Conservation (phyloP, 768 basidiomycete species). For the Hypholoma sublateritium region DNA sequence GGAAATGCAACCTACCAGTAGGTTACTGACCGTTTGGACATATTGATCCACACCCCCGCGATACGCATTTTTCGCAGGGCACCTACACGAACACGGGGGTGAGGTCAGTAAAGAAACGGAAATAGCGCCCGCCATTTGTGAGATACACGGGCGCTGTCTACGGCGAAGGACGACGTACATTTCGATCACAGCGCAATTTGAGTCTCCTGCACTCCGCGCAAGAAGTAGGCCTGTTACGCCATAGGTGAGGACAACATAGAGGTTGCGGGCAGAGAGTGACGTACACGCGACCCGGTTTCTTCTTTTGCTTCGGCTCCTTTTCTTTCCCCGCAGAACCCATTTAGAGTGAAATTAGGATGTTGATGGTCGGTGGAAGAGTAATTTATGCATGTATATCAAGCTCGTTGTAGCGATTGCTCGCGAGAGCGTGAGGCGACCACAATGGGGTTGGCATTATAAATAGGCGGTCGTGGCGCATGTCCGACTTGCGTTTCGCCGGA, state of each 20-base stretch:
- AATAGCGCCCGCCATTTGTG: constrained; percentile 12
- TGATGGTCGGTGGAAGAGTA: not conserved
- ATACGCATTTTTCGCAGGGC: constrained; percentile 77
- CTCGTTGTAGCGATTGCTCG: not conserved
- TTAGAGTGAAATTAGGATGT: not conserved
- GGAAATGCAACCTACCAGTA: not conserved
- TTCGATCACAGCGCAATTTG: constrained; percentile 66
- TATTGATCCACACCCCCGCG: constrained; percentile 71
- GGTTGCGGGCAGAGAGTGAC: constrained; percentile 10
- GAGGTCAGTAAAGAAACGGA: constrained; percentile 2
- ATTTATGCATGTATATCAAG: constrained; percentile 1
- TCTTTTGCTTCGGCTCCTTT: constrained; percentile 27
- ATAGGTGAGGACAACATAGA: constrained; percentile 19
- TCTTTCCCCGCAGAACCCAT: constrained; percentile 25
- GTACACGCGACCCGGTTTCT: constrained; percentile 32
- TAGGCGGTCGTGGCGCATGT: constrained; percentile 12
- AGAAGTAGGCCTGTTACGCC: constrained; percentile 50
- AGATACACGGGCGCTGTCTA: constrained; percentile 10
- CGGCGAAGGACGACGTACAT: constrained; percentile 34
- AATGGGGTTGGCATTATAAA: constrained; percentile 4
- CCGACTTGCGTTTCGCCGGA: not conserved
- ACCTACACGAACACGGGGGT: constrained; percentile 39
- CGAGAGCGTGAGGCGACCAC: not conserved
- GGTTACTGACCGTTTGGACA: constrained; percentile 68
- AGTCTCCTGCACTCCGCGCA: constrained; percentile 57